phyloP scores from a whole-genome alignment of 495 filamentous ascomycete genomes.

The Melanomma pulvis-pyrius region DNA sequence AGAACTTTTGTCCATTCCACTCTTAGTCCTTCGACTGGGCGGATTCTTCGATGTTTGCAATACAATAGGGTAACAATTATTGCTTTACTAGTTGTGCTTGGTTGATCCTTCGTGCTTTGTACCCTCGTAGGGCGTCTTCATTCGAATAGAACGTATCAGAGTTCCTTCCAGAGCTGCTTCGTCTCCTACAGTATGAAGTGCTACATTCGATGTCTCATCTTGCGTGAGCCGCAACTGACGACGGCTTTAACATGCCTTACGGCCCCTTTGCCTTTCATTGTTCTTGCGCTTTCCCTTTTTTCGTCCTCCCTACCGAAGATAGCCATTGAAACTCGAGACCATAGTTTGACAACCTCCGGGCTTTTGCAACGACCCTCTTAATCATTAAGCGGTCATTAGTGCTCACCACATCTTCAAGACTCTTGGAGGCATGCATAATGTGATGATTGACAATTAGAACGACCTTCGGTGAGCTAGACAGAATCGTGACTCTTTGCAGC shows the following conservation, averaged over 20 bases:
- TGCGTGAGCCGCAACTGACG: background rate
- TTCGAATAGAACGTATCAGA: no score
- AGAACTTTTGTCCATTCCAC: no score
- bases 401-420: background rate
- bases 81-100: no score
- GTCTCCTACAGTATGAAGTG: no score
- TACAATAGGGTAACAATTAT: no score
- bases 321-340: background rate
- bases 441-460: background rate
- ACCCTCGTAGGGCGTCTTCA: no score
- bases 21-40: no score
- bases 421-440: background rate
- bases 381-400: background rate
- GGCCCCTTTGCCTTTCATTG: background rate
- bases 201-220: no score
- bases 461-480: background rate
- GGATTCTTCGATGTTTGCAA: no score
- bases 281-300: background rate
- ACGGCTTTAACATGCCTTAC: background rate
- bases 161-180: no score
- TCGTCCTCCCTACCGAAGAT: background rate
- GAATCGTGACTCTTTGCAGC: background rate
- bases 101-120: no score
- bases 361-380: background rate
- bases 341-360: background rate